These are phyloP conservation scores for Cylindrodendrum hubeiense DNA, from an alignment of 2,329 filamentous ascomycete genomes.

Conservation along the genomic window DNA sequence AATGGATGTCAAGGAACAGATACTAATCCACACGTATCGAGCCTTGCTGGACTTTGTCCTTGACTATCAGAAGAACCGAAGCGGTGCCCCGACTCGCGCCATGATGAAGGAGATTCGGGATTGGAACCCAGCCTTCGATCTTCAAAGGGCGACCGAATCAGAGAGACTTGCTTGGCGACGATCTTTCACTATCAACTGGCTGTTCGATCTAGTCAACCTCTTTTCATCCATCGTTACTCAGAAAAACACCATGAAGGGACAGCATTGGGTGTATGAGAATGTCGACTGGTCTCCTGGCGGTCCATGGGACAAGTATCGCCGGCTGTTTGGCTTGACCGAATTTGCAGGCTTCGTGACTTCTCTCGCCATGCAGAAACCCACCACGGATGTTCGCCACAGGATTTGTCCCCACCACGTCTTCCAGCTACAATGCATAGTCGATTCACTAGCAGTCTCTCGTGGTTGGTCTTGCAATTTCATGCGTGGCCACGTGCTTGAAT, in stretches of 20 bases:
- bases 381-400: constrained; percentile 50
- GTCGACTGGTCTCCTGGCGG: constrained; percentile 58
- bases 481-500: constrained; percentile 50
- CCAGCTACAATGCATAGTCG: constrained; percentile 63
- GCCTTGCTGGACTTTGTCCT: constrained; percentile 58
- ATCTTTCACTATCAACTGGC: constrained; percentile 63
- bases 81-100: constrained; percentile 59
- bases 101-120: constrained; percentile 53
- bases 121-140: constrained; percentile 58
- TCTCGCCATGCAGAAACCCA: constrained; percentile 59
- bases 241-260: constrained; percentile 49
- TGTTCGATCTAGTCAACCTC: constrained; percentile 64
- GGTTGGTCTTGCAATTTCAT: constrained; percentile 55
- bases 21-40: constrained; percentile 56
- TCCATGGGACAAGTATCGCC: constrained; percentile 44
- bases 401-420: constrained; percentile 64
- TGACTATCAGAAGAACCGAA: constrained; percentile 59
- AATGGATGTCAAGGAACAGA: constrained; percentile 57
- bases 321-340: constrained; percentile 57
- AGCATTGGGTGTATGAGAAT: constrained; percentile 48
- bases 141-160: constrained; percentile 51
- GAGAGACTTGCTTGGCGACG: constrained; percentile 60
- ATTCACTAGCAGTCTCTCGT: constrained; percentile 57
- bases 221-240: constrained; percentile 56
- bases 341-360: constrained; percentile 58